Evolutionary conservation across 176 grass and related monocot genomes (phyloP).

Genomic region (Cenchrus americanus): DNA sequence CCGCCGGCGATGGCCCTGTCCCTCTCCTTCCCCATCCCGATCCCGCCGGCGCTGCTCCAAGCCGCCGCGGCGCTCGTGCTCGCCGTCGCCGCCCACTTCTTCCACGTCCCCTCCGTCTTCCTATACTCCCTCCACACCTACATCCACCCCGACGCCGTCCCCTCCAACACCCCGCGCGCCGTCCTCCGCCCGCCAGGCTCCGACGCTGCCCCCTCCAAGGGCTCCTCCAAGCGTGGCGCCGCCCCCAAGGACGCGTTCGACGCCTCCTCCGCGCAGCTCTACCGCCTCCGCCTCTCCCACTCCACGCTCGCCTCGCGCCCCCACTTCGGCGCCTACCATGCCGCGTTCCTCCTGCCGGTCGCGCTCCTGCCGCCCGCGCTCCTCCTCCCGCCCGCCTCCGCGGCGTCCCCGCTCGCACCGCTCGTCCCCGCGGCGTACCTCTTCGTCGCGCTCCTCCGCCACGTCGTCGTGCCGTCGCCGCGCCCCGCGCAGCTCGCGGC

Average conservation of each 20-base stretch:
- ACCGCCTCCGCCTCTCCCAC: conserved; percentile 81
- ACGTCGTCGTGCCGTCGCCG: conserved; percentile 53
- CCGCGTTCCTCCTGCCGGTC: conserved; percentile 53
- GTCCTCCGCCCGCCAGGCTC: conserved; percentile 61
- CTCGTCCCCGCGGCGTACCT: conserved; percentile 42
- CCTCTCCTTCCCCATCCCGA: background rate
- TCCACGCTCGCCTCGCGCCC: conserved; percentile 59
- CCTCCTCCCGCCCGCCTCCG: conserved; percentile 29
- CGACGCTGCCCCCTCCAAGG: background rate
- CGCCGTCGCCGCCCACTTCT: conserved; percentile 38
- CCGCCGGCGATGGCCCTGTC: conserved; percentile 38
- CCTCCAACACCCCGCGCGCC: conserved; percentile 61
- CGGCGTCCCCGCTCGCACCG: conserved; percentile 17
- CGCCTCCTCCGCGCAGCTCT: conserved; percentile 74
- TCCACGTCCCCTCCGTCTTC: conserved; percentile 69
- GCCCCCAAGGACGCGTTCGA: conserved; percentile 49
- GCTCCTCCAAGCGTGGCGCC: conserved; percentile 46
- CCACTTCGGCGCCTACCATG: conserved; percentile 61
- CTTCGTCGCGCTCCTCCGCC: conserved; percentile 54
- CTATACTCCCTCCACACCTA: conserved; percentile 87
- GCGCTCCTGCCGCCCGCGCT: conserved; percentile 47
- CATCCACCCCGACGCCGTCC: conserved; percentile 82
- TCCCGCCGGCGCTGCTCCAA: conserved; percentile 46
- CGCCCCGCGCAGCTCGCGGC: conserved; percentile 53
- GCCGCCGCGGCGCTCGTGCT: conserved; percentile 1